Conservation (phyloP, 2,329 filamentous ascomycete species). For the Parastagonospora nodorum region DNA sequence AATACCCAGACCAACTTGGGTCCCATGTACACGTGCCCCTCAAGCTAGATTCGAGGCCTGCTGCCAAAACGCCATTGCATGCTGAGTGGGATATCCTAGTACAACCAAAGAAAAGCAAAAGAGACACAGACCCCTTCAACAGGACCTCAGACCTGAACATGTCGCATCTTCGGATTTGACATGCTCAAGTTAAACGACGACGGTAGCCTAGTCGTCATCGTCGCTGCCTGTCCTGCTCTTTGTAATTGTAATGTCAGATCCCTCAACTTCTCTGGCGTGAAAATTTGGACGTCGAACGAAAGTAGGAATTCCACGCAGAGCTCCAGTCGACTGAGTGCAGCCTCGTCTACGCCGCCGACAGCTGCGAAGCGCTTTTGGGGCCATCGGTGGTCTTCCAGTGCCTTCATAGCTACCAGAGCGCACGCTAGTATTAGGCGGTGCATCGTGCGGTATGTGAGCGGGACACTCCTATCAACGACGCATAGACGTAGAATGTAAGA, state of each 20-base stretch:
- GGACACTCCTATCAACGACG: constrained; percentile 72
- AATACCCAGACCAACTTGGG: background rate
- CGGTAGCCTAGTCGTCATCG: constrained; percentile 40
- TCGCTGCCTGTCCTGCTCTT: constrained; percentile 46
- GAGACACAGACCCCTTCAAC: constrained; percentile 1
- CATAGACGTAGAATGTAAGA: constrained; percentile 85
- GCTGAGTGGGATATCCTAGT: constrained; percentile 31
- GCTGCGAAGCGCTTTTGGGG: constrained; percentile 81
- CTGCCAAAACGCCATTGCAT: constrained; percentile 29
- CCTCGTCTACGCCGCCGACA: constrained; percentile 84
- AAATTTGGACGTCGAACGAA: constrained; percentile 49
- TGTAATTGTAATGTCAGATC: constrained; percentile 43
- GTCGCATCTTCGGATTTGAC: constrained; percentile 30
- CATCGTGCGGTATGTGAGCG: constrained; percentile 81
- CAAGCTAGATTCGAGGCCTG: constrained; percentile 13
- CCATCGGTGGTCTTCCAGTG: constrained; percentile 89
- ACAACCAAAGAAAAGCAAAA: constrained; percentile 15
- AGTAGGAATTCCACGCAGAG: constrained; percentile 66
- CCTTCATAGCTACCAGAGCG: constrained; percentile 88
- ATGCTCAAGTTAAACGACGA: constrained; percentile 41
- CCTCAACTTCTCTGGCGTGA: constrained; percentile 40
- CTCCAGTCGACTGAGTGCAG: constrained; percentile 82
- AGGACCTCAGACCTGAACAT: constrained; percentile 13
- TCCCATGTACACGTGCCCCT: background rate
- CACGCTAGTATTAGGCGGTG: constrained; percentile 86